phyloP scores from a whole-genome alignment of 345 rosid species.

The Lagerstroemia speciosa region DNA sequence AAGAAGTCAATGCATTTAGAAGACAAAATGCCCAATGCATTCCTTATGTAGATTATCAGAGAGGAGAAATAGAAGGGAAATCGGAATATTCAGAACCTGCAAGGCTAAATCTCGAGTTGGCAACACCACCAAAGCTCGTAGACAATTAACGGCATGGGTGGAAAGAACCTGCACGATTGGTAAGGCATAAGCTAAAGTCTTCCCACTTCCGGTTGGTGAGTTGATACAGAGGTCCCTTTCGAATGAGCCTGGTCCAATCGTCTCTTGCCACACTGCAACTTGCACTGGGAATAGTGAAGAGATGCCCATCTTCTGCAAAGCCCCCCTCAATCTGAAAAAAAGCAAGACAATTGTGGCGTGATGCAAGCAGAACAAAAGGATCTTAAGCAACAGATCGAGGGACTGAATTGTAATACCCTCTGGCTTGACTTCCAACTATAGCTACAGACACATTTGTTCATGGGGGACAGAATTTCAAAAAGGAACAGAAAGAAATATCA shows the following conservation, averaged over 20 bases:
- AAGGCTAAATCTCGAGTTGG: constrained; percentile 93
- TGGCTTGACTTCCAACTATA: neutral
- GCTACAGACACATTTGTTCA: neutral
- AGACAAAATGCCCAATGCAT: neutral
- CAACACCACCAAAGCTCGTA: constrained; percentile 85
- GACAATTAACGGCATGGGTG: constrained; percentile 53
- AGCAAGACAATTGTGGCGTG: neutral
- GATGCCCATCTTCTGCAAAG: constrained; percentile 52
- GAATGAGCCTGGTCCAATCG: constrained; percentile 78
- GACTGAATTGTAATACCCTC: neutral
- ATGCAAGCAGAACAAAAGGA: neutral
- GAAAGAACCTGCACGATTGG: constrained; percentile 74
- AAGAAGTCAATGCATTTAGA: neutral
- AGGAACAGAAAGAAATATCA: neutral
- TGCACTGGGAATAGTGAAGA: constrained; percentile 75
- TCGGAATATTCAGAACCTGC: constrained; percentile 39
- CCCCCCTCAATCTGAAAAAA: constrained; percentile 49
- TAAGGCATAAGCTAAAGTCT: constrained; percentile 83
- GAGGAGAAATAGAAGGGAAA: neutral
- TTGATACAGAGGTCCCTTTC: constrained; percentile 81
- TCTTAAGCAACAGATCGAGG: neutral
- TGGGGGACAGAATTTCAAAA: neutral
- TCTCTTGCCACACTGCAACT: constrained; percentile 90
- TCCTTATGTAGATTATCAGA: neutral
- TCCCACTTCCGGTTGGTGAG: constrained; percentile 93